Evolutionary conservation across 257 asterid genomes (phyloP), one percentile per base, ranked within the genome.

Genomic region (Agastache rugosa): DNA sequence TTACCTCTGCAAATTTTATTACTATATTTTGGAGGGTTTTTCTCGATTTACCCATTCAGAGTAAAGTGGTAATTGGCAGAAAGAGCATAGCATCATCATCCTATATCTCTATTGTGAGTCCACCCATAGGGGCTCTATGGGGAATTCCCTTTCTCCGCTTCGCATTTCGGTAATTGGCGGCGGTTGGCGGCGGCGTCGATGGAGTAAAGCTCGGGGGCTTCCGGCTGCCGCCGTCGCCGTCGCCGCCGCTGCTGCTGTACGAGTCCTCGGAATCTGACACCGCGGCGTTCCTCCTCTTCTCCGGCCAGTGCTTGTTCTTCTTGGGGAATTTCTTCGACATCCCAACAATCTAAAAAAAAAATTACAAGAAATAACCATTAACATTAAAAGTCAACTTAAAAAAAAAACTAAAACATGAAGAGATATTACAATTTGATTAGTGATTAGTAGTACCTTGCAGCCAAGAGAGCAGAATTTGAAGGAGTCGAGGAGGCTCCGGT

Each of bases 401-500:
- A 12, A 5, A 12, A 45, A 45, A 45, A 45, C n/a, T n/a, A n/a
- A n/a, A n/a, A n/a, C n/a, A n/a, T n/a, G n/a, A n/a, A n/a, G n/a
- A n/a, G n/a, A n/a, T n/a, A n/a, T n/a, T n/a, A n/a, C n/a, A 25
- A 25, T 25, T 50, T n/a, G 6, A 50, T 16, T 5, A 1, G 1
- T 51, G 15, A 6, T 1, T 0, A 48, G 3, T 48, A 51, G 16
- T 75, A 92, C 98, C 97, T 93, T 93, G 82, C 98, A 93, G 6
- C 98, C 98, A 44, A 93, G 96, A 16, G 98, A 93, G 79, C 98
- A 93, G 86, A 88, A 93, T 63, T 81, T 68, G 87, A 90, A 93
- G 71, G 94, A 85, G 55, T 90, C 98, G 60, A 90, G 94, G 11
- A 93, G 97, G 84, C 93, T 89, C 37, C 98, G 85, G 51, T 89